Conservation (phyloP, 495 filamentous ascomycete species). For the Penicillium goetzii region DNA sequence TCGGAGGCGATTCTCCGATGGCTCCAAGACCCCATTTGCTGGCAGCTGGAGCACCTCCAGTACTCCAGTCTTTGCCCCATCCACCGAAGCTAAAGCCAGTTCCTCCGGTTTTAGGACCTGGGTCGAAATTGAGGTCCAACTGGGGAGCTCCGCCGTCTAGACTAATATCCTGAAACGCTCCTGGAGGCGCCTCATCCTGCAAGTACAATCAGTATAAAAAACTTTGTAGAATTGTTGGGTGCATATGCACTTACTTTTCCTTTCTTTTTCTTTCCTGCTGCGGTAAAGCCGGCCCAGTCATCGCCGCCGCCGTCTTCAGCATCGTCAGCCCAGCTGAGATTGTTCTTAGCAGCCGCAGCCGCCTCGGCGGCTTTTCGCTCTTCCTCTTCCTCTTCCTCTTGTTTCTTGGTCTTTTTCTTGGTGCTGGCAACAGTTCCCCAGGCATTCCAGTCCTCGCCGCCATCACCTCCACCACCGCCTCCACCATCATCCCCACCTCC, state of each 20-base stretch:
- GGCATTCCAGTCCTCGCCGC: conserved; percentile 43
- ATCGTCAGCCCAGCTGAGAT: conserved; percentile 53
- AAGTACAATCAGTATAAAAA: conserved; percentile 5
- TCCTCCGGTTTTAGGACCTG: conserved; percentile 36
- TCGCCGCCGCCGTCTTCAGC: conserved; percentile 33
- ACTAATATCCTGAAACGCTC: conserved; percentile 51
- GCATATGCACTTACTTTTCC: conserved; percentile 42
- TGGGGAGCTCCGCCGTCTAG: conserved; percentile 48
- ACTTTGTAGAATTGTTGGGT: neutral
- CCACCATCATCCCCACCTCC: conserved; percentile 39
- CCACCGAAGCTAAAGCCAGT: conserved; percentile 48
- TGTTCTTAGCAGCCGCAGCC: conserved; percentile 32
- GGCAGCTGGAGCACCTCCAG: conserved; percentile 27
- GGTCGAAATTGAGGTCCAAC: conserved; percentile 50
- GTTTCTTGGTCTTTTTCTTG: conserved; percentile 49
- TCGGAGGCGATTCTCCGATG: conserved; percentile 37
- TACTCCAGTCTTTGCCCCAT: conserved; percentile 50
- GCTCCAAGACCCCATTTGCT: conserved; percentile 39
- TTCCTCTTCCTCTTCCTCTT: conserved; percentile 44
- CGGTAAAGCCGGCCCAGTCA: conserved; percentile 43
- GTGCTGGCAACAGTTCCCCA: conserved; percentile 43
- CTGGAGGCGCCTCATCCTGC: conserved; percentile 36
- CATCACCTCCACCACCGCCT: conserved; percentile 33
- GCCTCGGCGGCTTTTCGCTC: conserved; percentile 42
- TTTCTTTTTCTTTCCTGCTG: conserved; percentile 53